phyloP scores from a whole-genome alignment of 306 rosid species.

The Lathyrus aphaca region DNA sequence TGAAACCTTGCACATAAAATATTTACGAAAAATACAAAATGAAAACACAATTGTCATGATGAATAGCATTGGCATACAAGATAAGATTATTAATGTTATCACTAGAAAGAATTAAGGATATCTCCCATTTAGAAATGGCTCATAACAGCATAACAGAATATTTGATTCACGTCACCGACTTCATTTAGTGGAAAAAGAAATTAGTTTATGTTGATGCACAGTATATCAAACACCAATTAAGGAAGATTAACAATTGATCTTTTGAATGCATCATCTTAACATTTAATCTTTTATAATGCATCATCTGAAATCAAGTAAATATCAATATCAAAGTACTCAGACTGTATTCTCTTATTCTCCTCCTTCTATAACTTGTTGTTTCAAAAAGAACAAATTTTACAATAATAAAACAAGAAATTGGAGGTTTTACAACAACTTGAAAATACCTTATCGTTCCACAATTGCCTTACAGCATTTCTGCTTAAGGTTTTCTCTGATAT shows the following conservation, averaged over 20 bases:
- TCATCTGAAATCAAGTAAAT: background rate
- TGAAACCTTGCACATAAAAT: conserved; percentile 2
- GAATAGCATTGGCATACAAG: background rate
- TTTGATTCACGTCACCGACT: background rate
- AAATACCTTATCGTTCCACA: conserved; percentile 62
- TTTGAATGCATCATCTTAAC: background rate
- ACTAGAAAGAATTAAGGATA: background rate
- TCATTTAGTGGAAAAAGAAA: background rate
- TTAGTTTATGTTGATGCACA: background rate
- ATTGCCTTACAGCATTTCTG: conserved; percentile 77
- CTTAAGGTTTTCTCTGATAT: conserved; percentile 75
- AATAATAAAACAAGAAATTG: conserved; percentile 30
- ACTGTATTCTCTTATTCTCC: background rate
- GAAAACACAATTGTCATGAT: background rate
- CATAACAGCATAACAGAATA: background rate
- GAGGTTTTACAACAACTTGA: conserved; percentile 21
- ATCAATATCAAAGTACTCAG: background rate
- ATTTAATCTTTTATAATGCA: background rate
- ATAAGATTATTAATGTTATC: background rate
- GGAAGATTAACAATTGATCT: too few species aligned
- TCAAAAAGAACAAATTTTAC: conserved; percentile 1
- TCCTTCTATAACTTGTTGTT: background rate
- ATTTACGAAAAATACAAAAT: background rate
- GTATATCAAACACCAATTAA: too few species aligned
- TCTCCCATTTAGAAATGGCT: background rate